Percentiles rank a stretch among this genome's conserved stretches.
phyloP scores from a whole-genome alignment of 2,329 filamentous ascomycete genomes.

The Aspergillus hiratsukae region DNA sequence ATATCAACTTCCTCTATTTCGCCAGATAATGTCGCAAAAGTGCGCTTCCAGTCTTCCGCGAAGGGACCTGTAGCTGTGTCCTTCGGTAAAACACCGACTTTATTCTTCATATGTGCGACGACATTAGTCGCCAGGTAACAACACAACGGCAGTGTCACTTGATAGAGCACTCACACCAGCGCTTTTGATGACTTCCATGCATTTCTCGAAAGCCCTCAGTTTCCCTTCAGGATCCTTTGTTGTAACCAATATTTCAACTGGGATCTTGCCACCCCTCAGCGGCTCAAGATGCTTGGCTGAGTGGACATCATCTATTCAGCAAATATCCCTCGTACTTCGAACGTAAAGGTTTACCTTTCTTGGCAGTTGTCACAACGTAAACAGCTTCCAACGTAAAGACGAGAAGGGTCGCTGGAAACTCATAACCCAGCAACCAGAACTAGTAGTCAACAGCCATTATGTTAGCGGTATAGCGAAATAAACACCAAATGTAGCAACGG shows the following conservation, averaged over 20 bases:
- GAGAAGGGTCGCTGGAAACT: conserved; percentile 94
- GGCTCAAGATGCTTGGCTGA: conserved; percentile 87
- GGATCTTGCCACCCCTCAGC: conserved; percentile 85
- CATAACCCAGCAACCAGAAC: conserved; percentile 98
- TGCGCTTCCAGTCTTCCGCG: conserved; percentile 91
- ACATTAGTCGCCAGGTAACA: not conserved
- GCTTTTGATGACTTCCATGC: conserved; percentile 79
- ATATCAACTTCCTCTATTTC: conserved; percentile 88
- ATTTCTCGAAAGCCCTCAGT: conserved; percentile 80
- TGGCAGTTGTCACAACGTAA: conserved; percentile 91
- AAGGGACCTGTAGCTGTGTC: conserved; percentile 83
- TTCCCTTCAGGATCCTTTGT: conserved; percentile 91
- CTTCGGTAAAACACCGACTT: conserved; percentile 81
- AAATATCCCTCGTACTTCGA: not conserved
- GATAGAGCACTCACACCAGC: conserved; percentile 64
- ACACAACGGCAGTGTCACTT: not conserved
- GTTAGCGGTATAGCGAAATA: not conserved
- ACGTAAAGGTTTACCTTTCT: conserved; percentile 68
- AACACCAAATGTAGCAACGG: not conserved
- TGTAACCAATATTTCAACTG: conserved; percentile 84
- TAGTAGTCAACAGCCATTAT: conserved; percentile 36
- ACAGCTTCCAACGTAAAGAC: conserved; percentile 83
- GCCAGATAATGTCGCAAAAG: conserved; percentile 71
- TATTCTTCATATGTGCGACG: conserved; percentile 56
- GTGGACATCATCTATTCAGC: conserved; percentile 1